phyloP scores from a whole-genome alignment of 2,329 filamentous ascomycete species.

The Fusarium camptoceras region DNA sequence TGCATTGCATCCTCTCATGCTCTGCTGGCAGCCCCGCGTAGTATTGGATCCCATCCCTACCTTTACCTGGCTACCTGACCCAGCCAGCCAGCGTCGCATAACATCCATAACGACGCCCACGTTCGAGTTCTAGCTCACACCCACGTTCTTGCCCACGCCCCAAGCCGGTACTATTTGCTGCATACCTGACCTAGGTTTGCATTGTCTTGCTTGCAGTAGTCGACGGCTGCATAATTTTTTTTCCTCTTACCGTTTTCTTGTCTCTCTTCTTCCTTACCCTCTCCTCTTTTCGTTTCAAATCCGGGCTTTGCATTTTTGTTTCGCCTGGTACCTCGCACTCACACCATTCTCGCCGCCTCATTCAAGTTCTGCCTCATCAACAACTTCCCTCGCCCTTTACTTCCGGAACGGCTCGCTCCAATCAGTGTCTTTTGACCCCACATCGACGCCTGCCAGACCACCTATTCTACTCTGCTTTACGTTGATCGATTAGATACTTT shows the following conservation, averaged over 20 bases:
- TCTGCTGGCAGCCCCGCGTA: constrained; percentile 51
- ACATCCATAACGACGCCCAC: constrained; percentile 18
- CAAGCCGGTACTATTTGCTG: constrained; percentile 38
- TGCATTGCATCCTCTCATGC: constrained; percentile 49
- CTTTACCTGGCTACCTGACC: constrained; percentile 21
- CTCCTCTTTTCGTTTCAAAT: constrained; percentile 15
- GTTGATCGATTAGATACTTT: constrained; percentile 47
- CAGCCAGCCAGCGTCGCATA: constrained; percentile 20
- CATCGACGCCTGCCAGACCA: constrained; percentile 43
- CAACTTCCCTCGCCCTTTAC: constrained; percentile 16
- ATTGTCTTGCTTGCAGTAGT: constrained; percentile 38
- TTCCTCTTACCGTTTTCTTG: constrained; percentile 42
- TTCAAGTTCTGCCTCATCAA: constrained; percentile 14
- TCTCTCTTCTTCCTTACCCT: constrained; percentile 38
- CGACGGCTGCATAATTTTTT: constrained; percentile 41
- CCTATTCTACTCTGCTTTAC: constrained; percentile 3
- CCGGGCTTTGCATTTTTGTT: constrained; percentile 17
- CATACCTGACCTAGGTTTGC: constrained; percentile 16
- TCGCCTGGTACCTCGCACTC: constrained; percentile 30
- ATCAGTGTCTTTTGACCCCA: constrained; percentile 43
- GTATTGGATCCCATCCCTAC: constrained; percentile 34
- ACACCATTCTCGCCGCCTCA: constrained; percentile 24
- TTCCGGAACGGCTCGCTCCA: constrained; percentile 33
- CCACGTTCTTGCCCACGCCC: constrained; percentile 21
- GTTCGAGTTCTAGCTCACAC: constrained; percentile 16